Conservation (phyloP, 2,329 filamentous ascomycete genomes). For the Fusarium sp. region DNA sequence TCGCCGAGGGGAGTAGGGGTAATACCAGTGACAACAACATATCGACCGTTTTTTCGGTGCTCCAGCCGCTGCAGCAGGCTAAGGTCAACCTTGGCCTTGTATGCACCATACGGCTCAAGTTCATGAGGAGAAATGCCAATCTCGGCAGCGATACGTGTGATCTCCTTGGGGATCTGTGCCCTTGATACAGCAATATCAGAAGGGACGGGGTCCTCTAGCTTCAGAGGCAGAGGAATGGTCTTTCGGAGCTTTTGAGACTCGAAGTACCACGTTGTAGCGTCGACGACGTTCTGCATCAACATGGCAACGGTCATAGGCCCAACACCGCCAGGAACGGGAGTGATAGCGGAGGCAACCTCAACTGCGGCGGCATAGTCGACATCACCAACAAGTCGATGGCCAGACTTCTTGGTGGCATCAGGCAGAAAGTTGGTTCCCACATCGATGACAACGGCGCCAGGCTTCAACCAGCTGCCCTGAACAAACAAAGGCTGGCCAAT, state of each 20-base stretch:
- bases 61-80: constrained; percentile 83
- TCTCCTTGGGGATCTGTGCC: constrained; percentile 90
- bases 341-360: constrained; percentile 91
- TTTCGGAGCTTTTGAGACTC: constrained; percentile 84
- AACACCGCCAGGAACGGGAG: constrained; percentile 95
- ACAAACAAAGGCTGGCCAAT: constrained; percentile 91
- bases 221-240: constrained; percentile 86
- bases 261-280: constrained; percentile 84
- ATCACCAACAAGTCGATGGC: constrained; percentile 91
- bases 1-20: constrained; percentile 97
- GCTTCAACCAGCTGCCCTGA: constrained; percentile 95
- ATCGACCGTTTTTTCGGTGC: constrained; percentile 89
- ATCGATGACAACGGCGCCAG: constrained; percentile 94
- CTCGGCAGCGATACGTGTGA: constrained; percentile 86
- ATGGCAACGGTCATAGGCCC: constrained; percentile 99
- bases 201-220: constrained; percentile 84
- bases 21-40: constrained; percentile 94
- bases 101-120: constrained; percentile 92
- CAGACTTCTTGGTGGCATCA: constrained; percentile 90
- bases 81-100: constrained; percentile 96
- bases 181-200: constrained; percentile 95
- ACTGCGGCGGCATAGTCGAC: constrained; percentile 90
- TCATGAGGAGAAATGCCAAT: constrained; percentile 90
- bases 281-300: constrained; percentile 95
- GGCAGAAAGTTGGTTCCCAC: constrained; percentile 97